phyloP scores from a whole-genome alignment of 2,329 filamentous ascomycete species.

The Arthrocladium fulminans region DNA sequence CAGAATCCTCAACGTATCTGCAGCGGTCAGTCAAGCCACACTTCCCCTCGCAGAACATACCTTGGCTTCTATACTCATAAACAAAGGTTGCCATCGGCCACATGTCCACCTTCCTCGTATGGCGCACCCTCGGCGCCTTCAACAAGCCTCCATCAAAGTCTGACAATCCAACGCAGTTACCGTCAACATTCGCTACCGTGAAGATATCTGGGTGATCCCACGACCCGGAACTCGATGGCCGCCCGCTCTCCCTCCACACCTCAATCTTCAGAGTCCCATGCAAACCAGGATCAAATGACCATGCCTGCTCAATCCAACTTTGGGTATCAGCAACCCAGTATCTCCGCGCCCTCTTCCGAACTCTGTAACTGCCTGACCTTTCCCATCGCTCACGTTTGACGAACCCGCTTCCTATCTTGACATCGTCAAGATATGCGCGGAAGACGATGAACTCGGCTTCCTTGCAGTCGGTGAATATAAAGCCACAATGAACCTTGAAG shows the following conservation, averaged over 20 bases:
- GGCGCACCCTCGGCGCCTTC: neutral
- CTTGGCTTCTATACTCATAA: slow-evolving; percentile 8
- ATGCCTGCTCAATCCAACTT: slow-evolving; percentile 2
- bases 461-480: slow-evolving; percentile 14
- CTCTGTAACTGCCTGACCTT: slow-evolving; percentile 1
- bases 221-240: neutral
- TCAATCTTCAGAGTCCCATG: slow-evolving; percentile 8
- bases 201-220: slow-evolving; percentile 2
- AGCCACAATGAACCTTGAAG: slow-evolving; percentile 9
- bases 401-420: slow-evolving; percentile 4
- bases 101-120: slow-evolving; percentile 4
- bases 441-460: slow-evolving; percentile 10
- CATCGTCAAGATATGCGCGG: slow-evolving; percentile 6
- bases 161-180: neutral
- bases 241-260: slow-evolving; percentile 1
- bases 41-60: neutral
- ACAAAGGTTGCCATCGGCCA: slow-evolving; percentile 8
- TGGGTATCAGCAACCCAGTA: slow-evolving; percentile 1
- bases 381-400: slow-evolving; percentile 9
- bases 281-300: slow-evolving; percentile 1
- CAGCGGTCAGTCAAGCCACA: neutral
- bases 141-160: neutral
- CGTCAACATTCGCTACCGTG: neutral
- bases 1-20: neutral
- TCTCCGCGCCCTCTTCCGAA: slow-evolving; percentile 1